Evolutionary conservation across 768 basidiomycete genomes (phyloP), one percentile per base, ranked within the genome.

Genomic region (Trichaptum fuscoviolaceum): DNA sequence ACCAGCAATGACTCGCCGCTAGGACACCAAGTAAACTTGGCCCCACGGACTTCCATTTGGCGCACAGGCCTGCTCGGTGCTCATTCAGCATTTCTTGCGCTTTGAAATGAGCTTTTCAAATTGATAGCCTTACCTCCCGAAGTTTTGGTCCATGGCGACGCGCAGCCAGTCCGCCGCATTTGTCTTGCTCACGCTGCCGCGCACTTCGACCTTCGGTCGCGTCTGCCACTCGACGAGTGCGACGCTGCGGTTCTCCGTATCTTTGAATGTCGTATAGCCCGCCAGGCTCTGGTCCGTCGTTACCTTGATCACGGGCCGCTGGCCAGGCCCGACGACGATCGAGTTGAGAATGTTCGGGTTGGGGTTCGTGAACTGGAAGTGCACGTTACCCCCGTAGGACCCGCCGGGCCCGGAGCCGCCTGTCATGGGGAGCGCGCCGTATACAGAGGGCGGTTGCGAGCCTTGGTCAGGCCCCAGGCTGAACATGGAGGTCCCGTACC

Each of bases 351-450:
- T 76, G 42, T 79, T 80, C 4, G 84, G 81, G 66, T 77, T 82
- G 71, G 85, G 79, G 15, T 79, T 75, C 12, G 82, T 81, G 78
- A 89, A 84, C 62, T 79, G 78, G 73, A 84, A 84, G 6, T 77
- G 76, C 68, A 80, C 69, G 66, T 77, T 76, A 18, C 76, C 72
- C 8, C 75, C 70, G 57, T 72, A 71, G 59, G 70, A 70, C 2
- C 73, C 70, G 57, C 64, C 65, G 24, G 75, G 70, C 25, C 67
- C 62, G 10, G 71, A 65, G 57, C 67, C 69, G 17, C 70, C 64
- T 0, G 84, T 81, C 70, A 85, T 87, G 30, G 88, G 88, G 23
- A 89, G 83, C 0, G 87, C 87, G 6, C 88, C 88, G 70, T 84
- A 86, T 66, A 88, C 75, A 61, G 88, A 88, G 61, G 87, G 84